Conservation (phyloP, 2,329 filamentous ascomycete species). For the Triangularia setosa region DNA sequence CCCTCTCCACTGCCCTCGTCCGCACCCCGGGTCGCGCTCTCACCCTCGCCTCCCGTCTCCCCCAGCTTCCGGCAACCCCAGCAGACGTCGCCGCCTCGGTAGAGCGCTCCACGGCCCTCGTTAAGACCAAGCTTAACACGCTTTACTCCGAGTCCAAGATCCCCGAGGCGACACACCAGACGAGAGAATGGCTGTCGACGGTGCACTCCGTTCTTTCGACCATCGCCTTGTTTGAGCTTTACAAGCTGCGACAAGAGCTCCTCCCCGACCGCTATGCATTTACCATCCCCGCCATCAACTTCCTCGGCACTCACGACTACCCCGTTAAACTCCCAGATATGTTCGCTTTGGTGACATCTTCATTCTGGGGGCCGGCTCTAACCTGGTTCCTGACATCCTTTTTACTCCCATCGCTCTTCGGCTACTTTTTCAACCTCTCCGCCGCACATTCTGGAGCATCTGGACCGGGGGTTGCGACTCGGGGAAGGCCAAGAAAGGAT, state of each 20-base stretch:
- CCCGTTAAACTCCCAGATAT: constrained; percentile 73
- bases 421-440: constrained; percentile 89
- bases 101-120: constrained; percentile 63
- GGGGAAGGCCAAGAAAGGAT: neutral
- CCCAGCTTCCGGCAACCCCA: constrained; percentile 76
- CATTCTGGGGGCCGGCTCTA: constrained; percentile 79
- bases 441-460: constrained; percentile 20
- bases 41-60: constrained; percentile 52
- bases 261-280: constrained; percentile 70
- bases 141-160: constrained; percentile 64
- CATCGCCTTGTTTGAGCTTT: constrained; percentile 66
- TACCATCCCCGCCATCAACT: constrained; percentile 60
- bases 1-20: constrained; percentile 41
- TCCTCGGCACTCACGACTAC: constrained; percentile 54
- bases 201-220: constrained; percentile 68
- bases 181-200: constrained; percentile 68
- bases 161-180: constrained; percentile 58
- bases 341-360: constrained; percentile 68
- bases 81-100: constrained; percentile 72
- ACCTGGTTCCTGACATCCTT: constrained; percentile 74
- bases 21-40: constrained; percentile 50
- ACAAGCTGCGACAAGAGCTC: constrained; percentile 64
- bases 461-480: neutral
- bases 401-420: constrained; percentile 64
- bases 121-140: constrained; percentile 62